Evolutionary conservation across 2,329 filamentous ascomycete species (phyloP).

Genomic region (Tolypocladium tropicale): DNA sequence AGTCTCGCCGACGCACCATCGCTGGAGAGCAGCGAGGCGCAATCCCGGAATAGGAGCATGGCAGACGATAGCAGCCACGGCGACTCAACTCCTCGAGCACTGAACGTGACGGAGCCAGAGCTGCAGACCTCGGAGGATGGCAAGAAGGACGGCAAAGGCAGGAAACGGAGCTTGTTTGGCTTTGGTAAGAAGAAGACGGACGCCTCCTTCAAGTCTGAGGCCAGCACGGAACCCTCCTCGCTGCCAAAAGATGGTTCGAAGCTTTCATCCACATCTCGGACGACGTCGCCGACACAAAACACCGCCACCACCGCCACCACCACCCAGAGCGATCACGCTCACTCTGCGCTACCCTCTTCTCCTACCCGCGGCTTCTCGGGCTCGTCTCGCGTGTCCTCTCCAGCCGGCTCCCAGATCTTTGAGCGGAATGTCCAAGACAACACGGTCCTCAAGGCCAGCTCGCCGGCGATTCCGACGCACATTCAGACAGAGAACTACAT

Average conservation of each 20-base stretch:
- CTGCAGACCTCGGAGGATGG: slow-evolving; percentile 14
- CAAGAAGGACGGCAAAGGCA: slow-evolving; percentile 22
- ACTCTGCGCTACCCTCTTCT: slow-evolving; percentile 46
- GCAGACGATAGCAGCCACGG: slow-evolving; percentile 16
- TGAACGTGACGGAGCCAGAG: slow-evolving; percentile 15
- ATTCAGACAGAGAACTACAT: slow-evolving; percentile 94
- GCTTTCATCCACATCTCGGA: slow-evolving; percentile 22
- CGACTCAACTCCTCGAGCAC: slow-evolving; percentile 21
- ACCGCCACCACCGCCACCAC: no score
- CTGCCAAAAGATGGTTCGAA: slow-evolving; percentile 24
- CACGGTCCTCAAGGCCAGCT: slow-evolving; percentile 54
- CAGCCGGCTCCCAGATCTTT: slow-evolving; percentile 74
- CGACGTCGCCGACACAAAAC: slow-evolving; percentile 25
- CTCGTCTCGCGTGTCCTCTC: slow-evolving; percentile 68
- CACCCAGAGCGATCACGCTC: slow-evolving; percentile 27
- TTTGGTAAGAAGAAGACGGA: slow-evolving; percentile 52
- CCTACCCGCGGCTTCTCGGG: slow-evolving; percentile 56
- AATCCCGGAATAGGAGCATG: slow-evolving; percentile 6
- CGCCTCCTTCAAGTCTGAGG: slow-evolving; percentile 24
- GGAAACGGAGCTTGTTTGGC: slow-evolving; percentile 49
- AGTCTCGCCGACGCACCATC: slow-evolving; percentile 18
- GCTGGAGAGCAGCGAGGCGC: slow-evolving; percentile 7
- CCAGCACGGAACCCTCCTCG: slow-evolving; percentile 22
- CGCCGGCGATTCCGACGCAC: slow-evolving; percentile 82
- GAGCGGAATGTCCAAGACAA: slow-evolving; percentile 90